Conservation (phyloP, 2,329 filamentous ascomycete genomes). For the Cercospora citrullina region DNA sequence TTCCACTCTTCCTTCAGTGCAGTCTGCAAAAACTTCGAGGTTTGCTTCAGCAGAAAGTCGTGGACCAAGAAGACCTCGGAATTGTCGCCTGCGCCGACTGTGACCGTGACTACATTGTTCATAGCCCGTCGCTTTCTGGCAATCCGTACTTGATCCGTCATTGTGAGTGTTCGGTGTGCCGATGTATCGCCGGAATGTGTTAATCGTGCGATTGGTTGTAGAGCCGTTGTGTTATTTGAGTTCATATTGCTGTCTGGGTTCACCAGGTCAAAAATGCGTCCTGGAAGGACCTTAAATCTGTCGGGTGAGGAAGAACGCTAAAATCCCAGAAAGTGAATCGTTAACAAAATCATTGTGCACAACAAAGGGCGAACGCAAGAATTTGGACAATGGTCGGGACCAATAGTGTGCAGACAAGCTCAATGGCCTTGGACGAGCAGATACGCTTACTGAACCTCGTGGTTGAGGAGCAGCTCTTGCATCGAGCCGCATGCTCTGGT, state of each 20-base stretch:
- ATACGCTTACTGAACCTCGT: not conserved
- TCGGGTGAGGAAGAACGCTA: not conserved
- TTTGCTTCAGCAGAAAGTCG: slow-evolving; percentile 9
- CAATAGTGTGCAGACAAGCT: not conserved
- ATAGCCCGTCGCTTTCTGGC: slow-evolving; percentile 7
- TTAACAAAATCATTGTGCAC: not conserved
- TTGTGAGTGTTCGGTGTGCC: not conserved
- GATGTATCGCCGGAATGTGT: not conserved
- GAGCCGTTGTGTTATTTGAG: not conserved
- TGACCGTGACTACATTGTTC: slow-evolving; percentile 12
- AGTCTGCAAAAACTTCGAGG: slow-evolving; percentile 11
- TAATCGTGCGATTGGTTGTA: not conserved
- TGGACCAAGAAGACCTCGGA: slow-evolving; percentile 10
- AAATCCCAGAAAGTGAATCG: not conserved
- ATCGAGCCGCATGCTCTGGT: not conserved
- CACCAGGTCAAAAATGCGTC: too few species aligned
- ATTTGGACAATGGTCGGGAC: not conserved
- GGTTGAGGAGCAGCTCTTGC: not conserved
- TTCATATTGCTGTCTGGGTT: not conserved
- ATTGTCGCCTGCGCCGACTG: not conserved
- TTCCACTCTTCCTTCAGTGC: slow-evolving; percentile 17
- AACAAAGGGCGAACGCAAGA: not conserved
- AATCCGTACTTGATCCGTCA: not conserved
- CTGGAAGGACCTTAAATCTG: not conserved
- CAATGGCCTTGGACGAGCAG: not conserved